Base-by-base conservation (phyloP, 306 rosid genomes). In the Gastrolobium villosum region DNA sequence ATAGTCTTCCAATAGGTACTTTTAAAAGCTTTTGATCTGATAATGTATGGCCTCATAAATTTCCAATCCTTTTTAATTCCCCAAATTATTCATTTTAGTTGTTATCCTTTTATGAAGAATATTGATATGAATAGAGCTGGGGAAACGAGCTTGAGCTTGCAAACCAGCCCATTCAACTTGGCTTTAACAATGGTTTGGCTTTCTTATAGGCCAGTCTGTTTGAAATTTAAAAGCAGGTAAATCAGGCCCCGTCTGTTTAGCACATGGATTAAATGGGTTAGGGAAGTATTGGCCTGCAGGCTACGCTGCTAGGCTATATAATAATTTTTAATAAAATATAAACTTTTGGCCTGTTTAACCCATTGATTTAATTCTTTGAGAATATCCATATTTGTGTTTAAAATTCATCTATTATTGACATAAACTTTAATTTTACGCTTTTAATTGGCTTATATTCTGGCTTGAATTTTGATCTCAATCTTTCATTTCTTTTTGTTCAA, bases 1-100 rank as follows among this genome's bases (percentile, higher is more conserved):
- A 95, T 46, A 88, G 91, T 80, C 92, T 95, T 86, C 97, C 99
- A 60, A 80, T 83, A 82, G 99, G 99, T 93, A 88, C 54, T 32
- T 85, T 72, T 34, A 4, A 73, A 70, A 46, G 55, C 75, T 62
- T 71, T 44, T 72, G 10, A 65, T 73, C 39, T 68, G 50, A 61
- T 37, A 54, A 50, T 64, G 2, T n/a, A 46, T 64, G 32, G 20
- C 45, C 14, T 5, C 5, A 13, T 7, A 49, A 56, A 36, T 36
- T 54, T 56, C 34, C 62, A 32, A 50, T 64, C 26, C 34, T 2
- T 44, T 68, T 13, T 30, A 15, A 39, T 36, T 40, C 36, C 4
- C 26, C 6, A 1, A 72, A 43, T 68, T 26, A 20, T 55, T 45
- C 15, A 2, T 35, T 65, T 6, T 48, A 14, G 5, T 54, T 54